Evolutionary conservation across 768 basidiomycete species (phyloP), one percentile per base, ranked within the genome.

Genomic region (Psilocybe sp.): DNA sequence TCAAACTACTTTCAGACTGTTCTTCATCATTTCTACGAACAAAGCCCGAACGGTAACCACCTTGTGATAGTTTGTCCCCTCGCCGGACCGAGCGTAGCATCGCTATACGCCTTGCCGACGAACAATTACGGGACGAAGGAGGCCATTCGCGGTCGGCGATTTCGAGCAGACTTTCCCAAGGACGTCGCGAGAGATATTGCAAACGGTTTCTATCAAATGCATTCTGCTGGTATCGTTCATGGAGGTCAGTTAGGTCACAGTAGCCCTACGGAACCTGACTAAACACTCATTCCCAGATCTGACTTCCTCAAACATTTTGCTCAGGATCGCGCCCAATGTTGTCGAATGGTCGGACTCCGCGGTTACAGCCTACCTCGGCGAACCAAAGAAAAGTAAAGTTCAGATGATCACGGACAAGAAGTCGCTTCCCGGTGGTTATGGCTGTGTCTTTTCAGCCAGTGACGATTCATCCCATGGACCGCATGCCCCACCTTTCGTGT

Each of bases 291-390:
- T 46, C 9, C 14, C 39, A 74, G 72, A 73, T 47, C 56, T 74
- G 14, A 72, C 70, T 4, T 64, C 70, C 47, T 69, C 68, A 6
- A 74, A 73, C 59, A 62, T 73, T 51, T 52, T 74, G 13, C 69
- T 73, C 48, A 59, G 56, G 36, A 38, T 69, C 13, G 56, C 60
- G 13, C 42, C 49, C 18, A 20, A 55, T 31, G 59, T 70, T 42
- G 36, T 15, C 16, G 40, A 54, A 28, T 71, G 67, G 69, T 70
- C 69, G 33, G 71, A 70, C 44, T 49, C 38, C n/a, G 57, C 69
- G 35, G 59, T 72, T 19, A 70, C 68, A 57, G 28, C 45, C 32
- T 40, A 51, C 52, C 46, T 74, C 9, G 70, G 72, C 43, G 12
- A 46, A 1, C 73, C 72, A 15, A 53, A 64, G 44, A 67, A 58